Evolutionary conservation across 192 early-diverging fungal genomes (phyloP).

Genomic region (Dimargaris cristalligena): DNA sequence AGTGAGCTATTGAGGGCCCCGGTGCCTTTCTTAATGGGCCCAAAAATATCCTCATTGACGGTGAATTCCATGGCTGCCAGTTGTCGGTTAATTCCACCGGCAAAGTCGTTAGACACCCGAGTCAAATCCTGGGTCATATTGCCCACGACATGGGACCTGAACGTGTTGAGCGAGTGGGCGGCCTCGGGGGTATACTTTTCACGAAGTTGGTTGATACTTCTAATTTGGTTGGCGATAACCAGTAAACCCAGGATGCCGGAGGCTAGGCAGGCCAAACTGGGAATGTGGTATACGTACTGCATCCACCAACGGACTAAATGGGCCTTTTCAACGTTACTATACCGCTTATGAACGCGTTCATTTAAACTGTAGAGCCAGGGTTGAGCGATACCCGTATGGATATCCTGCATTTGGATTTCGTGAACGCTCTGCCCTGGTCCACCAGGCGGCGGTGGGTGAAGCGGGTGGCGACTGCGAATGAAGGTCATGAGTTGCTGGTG

Average conservation of each 20-base stretch:
- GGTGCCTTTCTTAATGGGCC: constrained; percentile 20
- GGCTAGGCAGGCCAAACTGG: constrained; percentile 24
- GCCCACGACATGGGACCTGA: constrained; percentile 17
- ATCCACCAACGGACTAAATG: constrained; percentile 23
- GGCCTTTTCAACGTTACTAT: background rate
- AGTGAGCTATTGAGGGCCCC: constrained; percentile 20
- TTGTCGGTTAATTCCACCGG: constrained; percentile 18
- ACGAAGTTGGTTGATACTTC: constrained; percentile 20
- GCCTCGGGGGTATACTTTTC: constrained; percentile 17
- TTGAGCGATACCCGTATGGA: background rate
- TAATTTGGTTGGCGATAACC: constrained; percentile 16
- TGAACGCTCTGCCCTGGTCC: too few species aligned
- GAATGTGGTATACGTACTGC: constrained; percentile 23
- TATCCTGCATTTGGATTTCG: background rate
- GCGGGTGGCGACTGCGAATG: background rate
- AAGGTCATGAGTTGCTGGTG: background rate
- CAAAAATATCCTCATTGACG: constrained; percentile 21
- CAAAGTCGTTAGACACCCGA: constrained; percentile 17
- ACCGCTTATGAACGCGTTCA: background rate
- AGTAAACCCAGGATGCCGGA: constrained; percentile 21
- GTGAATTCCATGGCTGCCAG: constrained; percentile 13
- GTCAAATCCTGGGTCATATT: constrained; percentile 15
- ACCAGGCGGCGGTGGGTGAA: too few species aligned
- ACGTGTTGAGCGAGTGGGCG: constrained; percentile 15
- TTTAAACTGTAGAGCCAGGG: background rate